Percentiles rank a stretch among this genome's conserved stretches.
phyloP scores from a whole-genome alignment of 495 filamentous ascomycete genomes.

The Filosporella fistucella region DNA sequence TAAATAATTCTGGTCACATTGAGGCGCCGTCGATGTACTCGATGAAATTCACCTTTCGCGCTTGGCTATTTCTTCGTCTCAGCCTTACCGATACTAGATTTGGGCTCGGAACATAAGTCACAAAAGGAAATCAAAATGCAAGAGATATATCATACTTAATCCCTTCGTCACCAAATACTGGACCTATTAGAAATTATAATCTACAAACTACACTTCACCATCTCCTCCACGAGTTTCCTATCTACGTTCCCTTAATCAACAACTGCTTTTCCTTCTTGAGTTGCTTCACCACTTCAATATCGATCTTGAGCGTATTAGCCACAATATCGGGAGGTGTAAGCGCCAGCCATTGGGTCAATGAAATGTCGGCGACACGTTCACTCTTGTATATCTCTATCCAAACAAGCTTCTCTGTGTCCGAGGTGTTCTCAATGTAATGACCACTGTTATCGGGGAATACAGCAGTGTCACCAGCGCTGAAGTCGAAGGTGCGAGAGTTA shows the following conservation, averaged over 20 bases:
- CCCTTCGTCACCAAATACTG: too few relatives aligned
- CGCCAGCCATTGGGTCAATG: conserved; percentile 60
- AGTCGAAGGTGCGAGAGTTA: conserved; percentile 60
- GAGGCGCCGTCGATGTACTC: too few relatives aligned
- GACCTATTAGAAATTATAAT: too few relatives aligned
- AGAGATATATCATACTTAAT: too few relatives aligned
- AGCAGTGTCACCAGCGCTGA: conserved; percentile 57
- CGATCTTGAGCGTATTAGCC: conserved; percentile 52
- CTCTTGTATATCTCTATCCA: conserved; percentile 66
- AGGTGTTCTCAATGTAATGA: conserved; percentile 65
- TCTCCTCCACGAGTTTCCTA: too few relatives aligned
- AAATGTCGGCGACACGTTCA: conserved; percentile 58
- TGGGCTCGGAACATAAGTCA: too few relatives aligned
- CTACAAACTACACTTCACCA: too few relatives aligned
- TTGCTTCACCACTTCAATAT: conserved; percentile 46
- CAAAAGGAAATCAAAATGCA: too few relatives aligned
- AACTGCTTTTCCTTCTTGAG: conserved; percentile 64
- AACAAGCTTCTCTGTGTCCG: conserved; percentile 51
- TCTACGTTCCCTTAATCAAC: conserved; percentile 30
- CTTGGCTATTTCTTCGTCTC: too few relatives aligned
- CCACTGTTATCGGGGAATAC: conserved; percentile 58
- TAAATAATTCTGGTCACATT: too few relatives aligned
- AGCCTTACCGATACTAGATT: too few relatives aligned
- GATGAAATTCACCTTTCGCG: too few relatives aligned
- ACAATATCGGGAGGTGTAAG: conserved; percentile 57